A percentile compares a stretch with the other conserved stretches of the same genome.
These are phyloP conservation scores for Cytospora paraplurivora DNA, from an alignment of 2,329 filamentous ascomycete species.

Conservation along the genomic window DNA sequence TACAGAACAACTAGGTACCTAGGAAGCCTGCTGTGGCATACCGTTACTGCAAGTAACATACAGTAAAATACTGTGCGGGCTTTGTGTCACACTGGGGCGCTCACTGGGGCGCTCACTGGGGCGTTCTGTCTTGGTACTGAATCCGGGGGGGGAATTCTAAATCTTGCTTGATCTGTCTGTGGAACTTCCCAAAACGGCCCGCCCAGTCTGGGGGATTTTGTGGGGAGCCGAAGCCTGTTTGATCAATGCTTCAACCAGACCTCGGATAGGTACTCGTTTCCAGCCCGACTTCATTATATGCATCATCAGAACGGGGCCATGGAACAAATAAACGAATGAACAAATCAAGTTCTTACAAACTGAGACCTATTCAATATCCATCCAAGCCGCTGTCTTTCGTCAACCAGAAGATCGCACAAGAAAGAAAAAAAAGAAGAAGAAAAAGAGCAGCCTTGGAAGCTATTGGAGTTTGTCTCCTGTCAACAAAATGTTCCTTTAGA, in stretches of 20 bases:
- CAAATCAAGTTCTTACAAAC: neutral
- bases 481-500: too few relatives aligned
- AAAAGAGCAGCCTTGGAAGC: neutral
- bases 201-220: conserved; percentile 21
- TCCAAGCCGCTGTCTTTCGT: neutral
- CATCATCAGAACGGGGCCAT: neutral
- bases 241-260: neutral
- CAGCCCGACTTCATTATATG: neutral
- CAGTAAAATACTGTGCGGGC: conserved; percentile 16
- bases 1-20: too few relatives aligned
- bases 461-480: too few relatives aligned
- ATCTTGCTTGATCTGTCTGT: conserved; percentile 5
- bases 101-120: too few relatives aligned
- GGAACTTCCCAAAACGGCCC: conserved; percentile 3
- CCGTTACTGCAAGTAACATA: too few relatives aligned
- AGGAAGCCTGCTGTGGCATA: too few relatives aligned
- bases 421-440: neutral
- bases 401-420: too few relatives aligned
- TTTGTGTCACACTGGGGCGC: neutral
- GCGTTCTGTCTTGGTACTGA: conserved; percentile 1
- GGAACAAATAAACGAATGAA: too few relatives aligned
- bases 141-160: conserved; percentile 12
- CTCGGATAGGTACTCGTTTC: neutral
- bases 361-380: conserved; percentile 17
- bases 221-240: conserved; percentile 12